Base-by-base conservation (phyloP, 495 filamentous ascomycete genomes). In the Neurospora sp. region DNA sequence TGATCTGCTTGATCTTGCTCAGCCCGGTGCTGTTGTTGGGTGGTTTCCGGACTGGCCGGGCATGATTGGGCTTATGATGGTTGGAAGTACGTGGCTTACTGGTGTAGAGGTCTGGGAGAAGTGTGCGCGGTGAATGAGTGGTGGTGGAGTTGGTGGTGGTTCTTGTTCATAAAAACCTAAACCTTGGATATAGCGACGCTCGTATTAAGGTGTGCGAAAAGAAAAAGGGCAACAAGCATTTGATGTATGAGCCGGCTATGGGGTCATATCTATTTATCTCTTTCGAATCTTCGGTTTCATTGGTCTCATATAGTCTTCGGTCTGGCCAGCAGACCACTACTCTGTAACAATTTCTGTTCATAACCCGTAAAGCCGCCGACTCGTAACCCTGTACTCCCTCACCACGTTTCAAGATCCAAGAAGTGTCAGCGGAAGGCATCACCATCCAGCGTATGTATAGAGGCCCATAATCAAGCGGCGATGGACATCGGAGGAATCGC, bases 91-190 rank as follows among this genome's bases (percentile, higher is more conserved):
- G 7, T 70, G 87, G 31, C 74, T 91, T 77, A 86, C 87, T 31
- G 83, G 82, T 10, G 72, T 81, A 76, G 88, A 89, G 75, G 84
- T 91, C 11, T 92, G 89, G 89, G 85, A 87, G 69, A 80, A 79
- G 73, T 83, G 84, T 71, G 82, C 79, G 18, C 76, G 53, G 73
- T 82, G 5, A 76, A 69, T 14, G 72, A 53, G 10, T 27, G 16
- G 40, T 42, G 12, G 37, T 46, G 27, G 61, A 72, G 42, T 41
- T 41, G 14, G 14, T 9, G 70, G 53, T 65, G 14, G 27, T 65
- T 59, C 48, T 27, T 18, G 27, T 35, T 65, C 6, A 35, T 61
- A 16, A 46, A 18, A 7, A 18, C 5, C 14, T 18, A 61, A 3
- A 6, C 6, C 14, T 61, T 61, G 53, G 22, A 61, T 61, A 16